Base-by-base conservation (phyloP, 345 rosid species). In the Sisymbrium altissimum region DNA sequence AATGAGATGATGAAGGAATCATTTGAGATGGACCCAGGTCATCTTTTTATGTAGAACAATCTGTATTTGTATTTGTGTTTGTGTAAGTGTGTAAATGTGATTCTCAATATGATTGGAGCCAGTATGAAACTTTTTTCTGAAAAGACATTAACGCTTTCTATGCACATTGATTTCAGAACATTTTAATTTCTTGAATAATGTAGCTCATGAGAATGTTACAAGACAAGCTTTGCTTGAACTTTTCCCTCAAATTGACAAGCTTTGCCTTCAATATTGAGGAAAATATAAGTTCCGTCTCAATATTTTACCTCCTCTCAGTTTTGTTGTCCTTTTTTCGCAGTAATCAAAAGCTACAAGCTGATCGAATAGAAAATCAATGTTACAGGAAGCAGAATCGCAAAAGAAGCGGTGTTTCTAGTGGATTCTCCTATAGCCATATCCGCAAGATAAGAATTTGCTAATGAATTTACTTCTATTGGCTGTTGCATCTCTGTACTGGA, bases 341-440 rank as follows among this genome's bases (percentile, higher is more conserved):
- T 11, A 62, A 7, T 41, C 52, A 62, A 62, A n/a, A 4, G 18
- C 66, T 45, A 70, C 25, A 72, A 63, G 61, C 36, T 53, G 64
- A 52, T 53, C 46, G 36, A 49, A 40, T 35, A 33, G 38, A 74
- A 19, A 45, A 36, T 5, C 52, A 67, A 74, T 17, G 36, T 39
- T 25, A 63, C 64, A 60, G 53, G 60, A 61, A 50, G 50, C 50
- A 60, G 41, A 52, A 27, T 35, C 57, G 66, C 48, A 2, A 35
- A 29, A 58, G 73, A 58, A 43, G 36, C 60, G 0, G 38, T 23
- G 9, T 18, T 36, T 45, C 53, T 48, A 10, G 66, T 59, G 0
- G 68, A 58, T 45, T 46, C 67, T 56, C 72, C 73, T 23, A 66
- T 74, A 10, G 58, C 66, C 65, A 44, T 41, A 56, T 5, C 66